phyloP scores from a whole-genome alignment of 2,329 filamentous ascomycete species.

The Colletotrichum orchidophilum region DNA sequence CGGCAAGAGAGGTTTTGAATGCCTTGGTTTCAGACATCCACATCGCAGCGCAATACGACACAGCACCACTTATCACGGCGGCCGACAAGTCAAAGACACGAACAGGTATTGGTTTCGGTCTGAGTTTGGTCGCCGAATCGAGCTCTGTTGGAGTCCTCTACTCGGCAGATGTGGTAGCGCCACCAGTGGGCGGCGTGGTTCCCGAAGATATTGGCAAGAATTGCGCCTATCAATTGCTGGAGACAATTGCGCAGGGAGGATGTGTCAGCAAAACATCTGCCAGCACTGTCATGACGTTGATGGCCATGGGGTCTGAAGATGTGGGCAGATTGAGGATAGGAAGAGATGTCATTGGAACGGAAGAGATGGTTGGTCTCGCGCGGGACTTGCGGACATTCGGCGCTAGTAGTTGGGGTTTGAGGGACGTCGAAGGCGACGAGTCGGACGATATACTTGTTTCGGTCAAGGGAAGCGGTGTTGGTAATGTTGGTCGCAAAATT shows the following conservation, averaged over 20 bases:
- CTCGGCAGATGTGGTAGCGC: constrained; percentile 82
- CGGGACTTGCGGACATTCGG: constrained; percentile 91
- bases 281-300: constrained; percentile 81
- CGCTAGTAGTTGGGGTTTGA: constrained; percentile 88
- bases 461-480: constrained; percentile 91
- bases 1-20: constrained; percentile 87
- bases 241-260: constrained; percentile 83
- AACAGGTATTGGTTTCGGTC: constrained; percentile 89
- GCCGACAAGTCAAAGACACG: constrained; percentile 69
- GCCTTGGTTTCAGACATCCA: constrained; percentile 88
- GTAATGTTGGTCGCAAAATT: constrained; percentile 94
- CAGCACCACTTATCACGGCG: constrained; percentile 65
- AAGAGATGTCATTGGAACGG: constrained; percentile 81
- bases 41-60: constrained; percentile 82
- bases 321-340: constrained; percentile 88
- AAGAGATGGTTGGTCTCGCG: constrained; percentile 81
- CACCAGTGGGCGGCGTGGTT: constrained; percentile 80
- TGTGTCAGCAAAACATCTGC: constrained; percentile 80
- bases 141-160: constrained; percentile 83
- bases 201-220: constrained; percentile 91
- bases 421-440: constrained; percentile 74
- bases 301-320: constrained; percentile 98
- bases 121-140: constrained; percentile 93
- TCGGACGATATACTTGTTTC: constrained; percentile 83
- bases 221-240: constrained; percentile 89